phyloP scores from a whole-genome alignment of 805 yeast species.

The Schwanniomyces occidentalis region DNA sequence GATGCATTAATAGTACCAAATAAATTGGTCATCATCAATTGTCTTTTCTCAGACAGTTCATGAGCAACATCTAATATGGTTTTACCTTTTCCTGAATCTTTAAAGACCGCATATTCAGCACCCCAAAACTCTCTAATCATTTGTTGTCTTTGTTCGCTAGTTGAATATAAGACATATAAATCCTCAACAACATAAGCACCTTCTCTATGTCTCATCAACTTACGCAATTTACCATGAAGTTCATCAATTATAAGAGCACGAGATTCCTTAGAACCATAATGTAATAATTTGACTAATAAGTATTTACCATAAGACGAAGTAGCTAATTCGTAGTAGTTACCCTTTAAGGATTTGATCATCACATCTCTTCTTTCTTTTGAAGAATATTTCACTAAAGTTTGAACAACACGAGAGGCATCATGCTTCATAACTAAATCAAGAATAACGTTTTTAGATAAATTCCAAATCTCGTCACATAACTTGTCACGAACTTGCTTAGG shows the following conservation, averaged over 20 bases:
- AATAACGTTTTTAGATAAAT: slow-evolving; percentile 69
- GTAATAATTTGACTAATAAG: slow-evolving; percentile 80
- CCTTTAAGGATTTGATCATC: slow-evolving; percentile 68
- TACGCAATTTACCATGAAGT: slow-evolving; percentile 86
- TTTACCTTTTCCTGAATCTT: slow-evolving; percentile 66
- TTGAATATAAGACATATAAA: slow-evolving; percentile 79
- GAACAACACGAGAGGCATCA: slow-evolving; percentile 95
- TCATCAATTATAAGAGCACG: slow-evolving; percentile 76
- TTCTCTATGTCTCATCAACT: slow-evolving; percentile 93
- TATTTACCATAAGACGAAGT: slow-evolving; percentile 94
- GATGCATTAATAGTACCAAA: slow-evolving; percentile 84
- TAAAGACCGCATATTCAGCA: slow-evolving; percentile 87
- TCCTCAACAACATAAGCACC: slow-evolving; percentile 98
- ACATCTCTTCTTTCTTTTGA: slow-evolving; percentile 74
- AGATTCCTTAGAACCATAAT: slow-evolving; percentile 85
- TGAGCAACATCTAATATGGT: slow-evolving; percentile 63
- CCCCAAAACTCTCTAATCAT: slow-evolving; percentile 98
- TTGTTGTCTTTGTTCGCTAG: slow-evolving; percentile 80
- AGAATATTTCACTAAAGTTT: slow-evolving; percentile 86
- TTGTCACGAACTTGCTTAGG: slow-evolving; percentile 76
- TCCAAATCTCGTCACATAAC: slow-evolving; percentile 84
- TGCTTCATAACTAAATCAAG: slow-evolving; percentile 89
- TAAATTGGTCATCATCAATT: slow-evolving; percentile 71
- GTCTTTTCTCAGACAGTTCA: slow-evolving; percentile 76
- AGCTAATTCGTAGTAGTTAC: slow-evolving; percentile 77